Base-by-base conservation (phyloP, 1,284 basidiomycete genomes). In the Rhodotorula sp. region DNA sequence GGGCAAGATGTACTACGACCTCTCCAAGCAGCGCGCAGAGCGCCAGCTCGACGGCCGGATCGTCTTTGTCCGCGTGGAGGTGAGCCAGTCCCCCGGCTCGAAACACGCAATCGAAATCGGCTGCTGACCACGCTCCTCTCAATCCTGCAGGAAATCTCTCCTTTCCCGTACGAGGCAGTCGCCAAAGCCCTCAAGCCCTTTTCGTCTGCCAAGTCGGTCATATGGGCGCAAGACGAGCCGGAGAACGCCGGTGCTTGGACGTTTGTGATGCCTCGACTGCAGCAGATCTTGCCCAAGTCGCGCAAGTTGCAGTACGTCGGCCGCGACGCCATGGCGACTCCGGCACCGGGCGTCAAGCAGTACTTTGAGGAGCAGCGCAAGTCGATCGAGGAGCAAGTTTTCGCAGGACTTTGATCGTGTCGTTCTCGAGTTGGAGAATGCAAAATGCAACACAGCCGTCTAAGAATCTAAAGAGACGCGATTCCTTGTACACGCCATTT, bases 1-100 rank as follows among this genome's bases (percentile, higher is more conserved):
- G 0, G 93, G 93, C 33, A 95, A 95, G 82, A 81, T 93, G 17
- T 94, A 91, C 82, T 94, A 94, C 80, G 91, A 93, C 51, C 86
- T 95, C 22, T 80, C 85, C 64, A 90, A 90, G 71, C 86, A 88
- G 68, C 85, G 91, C 5, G 79, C 84, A 55, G 80, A 83, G 20
- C 84, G 84, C 0, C 82, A 81, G 3, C 78, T 87, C 30, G 81
- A 84, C n/a, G 80, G 75, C 48, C 74, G 80, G 4, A 84, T 91
- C 3, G 87, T 88, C 0, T 83, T 94, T 72, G 81, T 94, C 37
- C 87, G 92, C 20, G 79, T 94, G 67, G 93, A 94, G 78, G 78
- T 69, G 42, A 64, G 72, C 57, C 12, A 4, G 14, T 20, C 30
- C 29, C 26, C 44, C 37, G 51, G 4, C 26, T 37, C 6, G 15